Percentiles rank a stretch among this genome's conserved stretches.
These are phyloP conservation scores for Aspergillus sojae DNA, from an alignment of 2,329 filamentous ascomycete genomes.

Conservation along the genomic window DNA sequence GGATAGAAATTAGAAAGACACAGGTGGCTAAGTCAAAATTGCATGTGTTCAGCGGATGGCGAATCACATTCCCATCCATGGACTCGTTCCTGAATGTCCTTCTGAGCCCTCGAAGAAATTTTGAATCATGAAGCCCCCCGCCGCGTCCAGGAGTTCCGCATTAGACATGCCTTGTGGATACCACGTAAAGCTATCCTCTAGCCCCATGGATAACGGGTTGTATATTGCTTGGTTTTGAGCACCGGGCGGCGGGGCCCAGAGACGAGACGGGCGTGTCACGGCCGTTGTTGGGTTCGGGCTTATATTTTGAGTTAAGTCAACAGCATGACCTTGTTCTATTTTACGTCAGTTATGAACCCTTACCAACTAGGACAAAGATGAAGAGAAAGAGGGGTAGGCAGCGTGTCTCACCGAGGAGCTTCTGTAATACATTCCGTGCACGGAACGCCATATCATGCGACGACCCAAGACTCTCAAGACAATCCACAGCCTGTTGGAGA, in stretches of 20 bases:
- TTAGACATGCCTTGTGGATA: slow-evolving; percentile 22
- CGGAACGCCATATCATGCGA: slow-evolving; percentile 25
- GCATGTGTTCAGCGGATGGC: background rate
- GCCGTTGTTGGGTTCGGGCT: slow-evolving; percentile 12
- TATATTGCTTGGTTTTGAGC: slow-evolving; percentile 12
- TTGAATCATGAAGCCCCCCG: slow-evolving; percentile 23
- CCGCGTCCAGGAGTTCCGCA: slow-evolving; percentile 23
- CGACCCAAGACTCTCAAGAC: slow-evolving; percentile 20
- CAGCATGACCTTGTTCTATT: slow-evolving; percentile 10
- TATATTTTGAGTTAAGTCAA: background rate
- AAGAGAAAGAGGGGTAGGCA: background rate
- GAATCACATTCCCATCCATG: slow-evolving; percentile 7
- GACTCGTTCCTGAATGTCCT: slow-evolving; percentile 8
- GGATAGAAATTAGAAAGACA: background rate
- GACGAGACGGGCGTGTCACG: slow-evolving; percentile 8
- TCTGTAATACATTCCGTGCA: slow-evolving; percentile 21
- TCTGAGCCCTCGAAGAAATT: slow-evolving; percentile 19
- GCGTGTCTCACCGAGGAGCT: slow-evolving; percentile 16
- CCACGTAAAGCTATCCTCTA: slow-evolving; percentile 12
- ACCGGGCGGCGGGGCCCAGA: slow-evolving; percentile 12
- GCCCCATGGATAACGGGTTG: slow-evolving; percentile 15
- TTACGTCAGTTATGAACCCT: background rate
- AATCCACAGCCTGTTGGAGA: slow-evolving; percentile 21
- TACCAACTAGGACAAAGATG: background rate
- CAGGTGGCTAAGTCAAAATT: background rate